Evolutionary conservation across 805 yeast species (phyloP), one percentile per base, ranked within the genome.

Genomic region (Wickerhamiella cacticola): DNA sequence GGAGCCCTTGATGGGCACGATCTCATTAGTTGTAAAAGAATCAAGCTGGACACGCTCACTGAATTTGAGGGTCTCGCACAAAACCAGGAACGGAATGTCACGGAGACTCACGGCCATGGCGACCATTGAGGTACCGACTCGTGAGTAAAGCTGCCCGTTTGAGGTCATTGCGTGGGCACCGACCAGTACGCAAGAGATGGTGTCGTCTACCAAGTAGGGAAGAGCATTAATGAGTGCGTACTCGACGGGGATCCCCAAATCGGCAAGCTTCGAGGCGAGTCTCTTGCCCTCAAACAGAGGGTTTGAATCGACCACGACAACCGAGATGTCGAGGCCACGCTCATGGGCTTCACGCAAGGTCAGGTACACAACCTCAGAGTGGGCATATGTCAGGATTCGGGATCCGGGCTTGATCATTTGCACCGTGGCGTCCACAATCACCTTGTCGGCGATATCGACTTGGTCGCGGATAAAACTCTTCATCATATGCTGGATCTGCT

Each of bases 101-200:
- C 88, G 78, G 48, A 82, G 77, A 55, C 82, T 80, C 21, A 95
- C 88, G 66, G 82, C 77, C 85, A 89, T 84, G 7, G 97, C 94
- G 41, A 92, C 76, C 66, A 88, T 69, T 1, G 96, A 95, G 6
- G 96, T 81, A 19, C 98, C 98, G 15, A 86, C 96, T 52, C 98
- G 76, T 1, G 96, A 83, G 61, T 84, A 87, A 49, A 92, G 71
- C 62, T 87, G 76, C 1, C 98, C 98, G 61, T 92, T 92, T 7
- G 96, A 86, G 49, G 92, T 72, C 84, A 92, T 87, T 26, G 96
- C 94, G 62, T 92, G 97, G 0, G 97, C 97, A 13, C 98, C 98
- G 29, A 92, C 69, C 63, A 92, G 82, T 5, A 92, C 94, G 55
- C 82, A 81, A 56, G 92, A 92, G 28, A 92, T 89, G 12, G 46